These are phyloP conservation scores for Globisporangium splendens DNA, from an alignment of 352 stramenopile species.

Conservation along the genomic window DNA sequence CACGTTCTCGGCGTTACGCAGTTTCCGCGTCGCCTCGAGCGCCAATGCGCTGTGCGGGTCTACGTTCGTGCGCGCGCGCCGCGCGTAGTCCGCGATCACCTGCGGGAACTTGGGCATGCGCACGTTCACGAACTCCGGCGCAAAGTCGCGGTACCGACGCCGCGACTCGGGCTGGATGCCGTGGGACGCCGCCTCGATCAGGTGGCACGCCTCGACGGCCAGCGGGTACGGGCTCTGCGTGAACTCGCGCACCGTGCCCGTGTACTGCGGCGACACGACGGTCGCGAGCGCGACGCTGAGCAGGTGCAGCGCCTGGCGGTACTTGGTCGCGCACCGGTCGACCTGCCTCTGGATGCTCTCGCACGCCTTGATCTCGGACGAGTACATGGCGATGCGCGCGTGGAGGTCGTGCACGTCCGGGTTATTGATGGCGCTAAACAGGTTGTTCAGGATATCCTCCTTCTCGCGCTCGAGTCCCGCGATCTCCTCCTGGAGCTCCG, in stretches of 20 bases:
- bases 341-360: constrained; percentile 75
- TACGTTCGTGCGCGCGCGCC: constrained; percentile 27
- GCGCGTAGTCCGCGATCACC: constrained; percentile 42
- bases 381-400: constrained; percentile 63
- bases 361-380: constrained; percentile 76
- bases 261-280: constrained; percentile 71
- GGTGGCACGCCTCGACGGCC: constrained; percentile 67
- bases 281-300: constrained; percentile 67
- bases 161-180: constrained; percentile 75
- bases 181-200: constrained; percentile 67
- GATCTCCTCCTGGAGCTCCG: constrained; percentile 58
- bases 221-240: constrained; percentile 66
- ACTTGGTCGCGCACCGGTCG: constrained; percentile 61
- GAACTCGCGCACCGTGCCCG: constrained; percentile 72
- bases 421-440: constrained; percentile 55
- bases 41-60: constrained; percentile 39
- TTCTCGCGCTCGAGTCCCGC: constrained; percentile 63
- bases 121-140: constrained; percentile 41
- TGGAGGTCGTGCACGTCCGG: constrained; percentile 71
- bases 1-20: constrained; percentile 75
- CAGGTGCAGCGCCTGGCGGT: constrained; percentile 70
- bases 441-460: constrained; percentile 62
- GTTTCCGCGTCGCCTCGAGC: constrained; percentile 75
- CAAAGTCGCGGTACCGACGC: constrained; percentile 67
- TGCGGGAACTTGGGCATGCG: constrained; percentile 46